Base-by-base conservation (phyloP, 2,329 filamentous ascomycete genomes). In the Ophioceras dolichostomum region DNA sequence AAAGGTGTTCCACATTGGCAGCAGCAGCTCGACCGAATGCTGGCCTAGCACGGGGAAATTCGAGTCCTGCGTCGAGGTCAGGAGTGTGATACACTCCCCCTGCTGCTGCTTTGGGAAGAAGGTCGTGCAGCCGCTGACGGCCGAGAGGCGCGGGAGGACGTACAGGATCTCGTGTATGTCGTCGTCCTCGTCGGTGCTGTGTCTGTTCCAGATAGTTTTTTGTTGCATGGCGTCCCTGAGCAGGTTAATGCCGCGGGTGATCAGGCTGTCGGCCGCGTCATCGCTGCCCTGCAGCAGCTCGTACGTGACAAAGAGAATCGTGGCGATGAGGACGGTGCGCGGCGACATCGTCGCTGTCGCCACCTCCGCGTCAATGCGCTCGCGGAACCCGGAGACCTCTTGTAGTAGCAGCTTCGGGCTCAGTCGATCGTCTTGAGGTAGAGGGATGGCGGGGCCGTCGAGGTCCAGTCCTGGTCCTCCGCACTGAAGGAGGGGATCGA, bases 151-250 rank as follows among this genome's bases (percentile, higher is more conserved):
- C 7, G 29, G 29, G 7, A 31, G 29, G 10, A 31, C 19, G 14
- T 31, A 18, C 9, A 17, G 5, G 14, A 31, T 18, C 16, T 31
- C 29, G 29, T 31, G 29, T 18, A 31, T 31, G 29, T 18, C 29
- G 6, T 31, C 29, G 8, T 12, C 16, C 3, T 31, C n/a, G n/a
- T 18, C 29, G 29, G 17, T 16, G n/a, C n/a, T n/a, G n/a, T n/a
- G n/a, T n/a, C n/a, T n/a, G n/a, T n/a, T n/a, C n/a, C n/a, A n/a
- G n/a, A n/a, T n/a, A n/a, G n/a, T n/a, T n/a, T n/a, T n/a, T n/a
- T n/a, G n/a, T n/a, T n/a, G n/a, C n/a, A n/a, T n/a, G 8, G 18
- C 17, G 67, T 34, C 14, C 36, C 43, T 39, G 5, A 45, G 34
- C 6, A 41, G 31, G 2, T 28, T 31, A n/a, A 37, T 39, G 13